Evolutionary conservation across 352 stramenopile genomes (phyloP).

Genomic region (Phytopythium aichiense): DNA sequence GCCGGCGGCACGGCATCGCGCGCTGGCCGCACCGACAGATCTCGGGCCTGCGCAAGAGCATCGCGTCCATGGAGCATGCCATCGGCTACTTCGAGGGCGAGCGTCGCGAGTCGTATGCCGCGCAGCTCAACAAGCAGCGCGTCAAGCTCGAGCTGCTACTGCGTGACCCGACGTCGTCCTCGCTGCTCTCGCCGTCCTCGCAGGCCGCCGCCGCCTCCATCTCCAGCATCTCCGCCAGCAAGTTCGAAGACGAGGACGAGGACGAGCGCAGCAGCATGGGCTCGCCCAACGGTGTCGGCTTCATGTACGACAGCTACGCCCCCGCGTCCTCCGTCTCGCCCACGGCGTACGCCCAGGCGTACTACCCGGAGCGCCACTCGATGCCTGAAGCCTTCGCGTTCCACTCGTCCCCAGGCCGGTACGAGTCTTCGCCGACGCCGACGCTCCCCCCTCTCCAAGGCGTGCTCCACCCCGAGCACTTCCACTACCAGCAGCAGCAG

Average conservation of each 20-base stretch:
- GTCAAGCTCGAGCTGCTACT: constrained; percentile 66
- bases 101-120: constrained; percentile 63
- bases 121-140: constrained; percentile 71
- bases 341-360: background rate
- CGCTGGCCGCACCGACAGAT: constrained; percentile 86
- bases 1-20: constrained; percentile 68
- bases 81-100: constrained; percentile 72
- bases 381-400: background rate
- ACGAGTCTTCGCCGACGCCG: background rate
- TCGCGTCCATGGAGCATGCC: constrained; percentile 81
- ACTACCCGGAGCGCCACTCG: background rate
- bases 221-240: constrained; percentile 6
- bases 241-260: constrained; percentile 11
- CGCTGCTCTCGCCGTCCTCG: constrained; percentile 4
- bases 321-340: background rate
- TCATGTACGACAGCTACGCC: constrained; percentile 2
- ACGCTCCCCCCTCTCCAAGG: background rate
- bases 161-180: constrained; percentile 45
- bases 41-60: constrained; percentile 84
- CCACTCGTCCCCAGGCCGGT: background rate
- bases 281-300: background rate
- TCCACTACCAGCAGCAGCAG: background rate
- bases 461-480: constrained; percentile 3
- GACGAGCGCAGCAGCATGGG: constrained; percentile 1
- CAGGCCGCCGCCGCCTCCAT: background rate